These are phyloP conservation scores for Bruguiera hainesii DNA, from an alignment of 441 rosid species.

Conservation along the genomic window DNA sequence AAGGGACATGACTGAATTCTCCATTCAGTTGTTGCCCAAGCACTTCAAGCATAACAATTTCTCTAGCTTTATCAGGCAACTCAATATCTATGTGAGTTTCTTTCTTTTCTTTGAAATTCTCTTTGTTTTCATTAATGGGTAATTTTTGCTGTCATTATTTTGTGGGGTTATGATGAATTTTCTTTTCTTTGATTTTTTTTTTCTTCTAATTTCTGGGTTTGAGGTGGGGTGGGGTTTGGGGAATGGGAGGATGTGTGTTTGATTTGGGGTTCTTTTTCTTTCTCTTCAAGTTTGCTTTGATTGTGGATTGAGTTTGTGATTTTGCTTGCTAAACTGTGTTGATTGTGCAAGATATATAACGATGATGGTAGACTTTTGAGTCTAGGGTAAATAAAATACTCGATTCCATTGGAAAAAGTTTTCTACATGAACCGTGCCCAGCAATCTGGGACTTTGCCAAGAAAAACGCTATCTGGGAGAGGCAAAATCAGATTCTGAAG, in stretches of 20 bases:
- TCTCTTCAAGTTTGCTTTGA: too few relatives aligned
- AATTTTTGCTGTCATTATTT: not conserved
- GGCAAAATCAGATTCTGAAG: too few relatives aligned
- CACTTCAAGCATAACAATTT: constrained; percentile 85
- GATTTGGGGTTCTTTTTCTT: not conserved
- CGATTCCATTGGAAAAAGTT: not conserved
- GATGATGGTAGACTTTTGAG: too few relatives aligned
- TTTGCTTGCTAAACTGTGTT: too few relatives aligned
- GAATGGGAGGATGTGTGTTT: too few relatives aligned
- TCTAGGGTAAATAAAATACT: too few relatives aligned
- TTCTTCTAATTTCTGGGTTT: not conserved
- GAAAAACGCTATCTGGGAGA: not conserved
- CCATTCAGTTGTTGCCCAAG: constrained; percentile 64
- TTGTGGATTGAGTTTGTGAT: too few relatives aligned
- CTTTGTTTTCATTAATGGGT: constrained; percentile 5
- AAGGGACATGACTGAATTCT: constrained; percentile 60
- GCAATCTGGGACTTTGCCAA: not conserved
- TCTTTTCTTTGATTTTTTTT: not conserved
- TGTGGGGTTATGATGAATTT: not conserved
- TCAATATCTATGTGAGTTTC: constrained; percentile 77
- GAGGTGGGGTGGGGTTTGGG: too few relatives aligned
- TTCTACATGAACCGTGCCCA: not conserved
- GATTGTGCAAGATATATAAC: too few relatives aligned
- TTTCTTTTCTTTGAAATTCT: constrained; percentile 7
- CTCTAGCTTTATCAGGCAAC: constrained; percentile 90